Conservation (phyloP, 202 grass and related monocot genomes). For the Zizania palustris region DNA sequence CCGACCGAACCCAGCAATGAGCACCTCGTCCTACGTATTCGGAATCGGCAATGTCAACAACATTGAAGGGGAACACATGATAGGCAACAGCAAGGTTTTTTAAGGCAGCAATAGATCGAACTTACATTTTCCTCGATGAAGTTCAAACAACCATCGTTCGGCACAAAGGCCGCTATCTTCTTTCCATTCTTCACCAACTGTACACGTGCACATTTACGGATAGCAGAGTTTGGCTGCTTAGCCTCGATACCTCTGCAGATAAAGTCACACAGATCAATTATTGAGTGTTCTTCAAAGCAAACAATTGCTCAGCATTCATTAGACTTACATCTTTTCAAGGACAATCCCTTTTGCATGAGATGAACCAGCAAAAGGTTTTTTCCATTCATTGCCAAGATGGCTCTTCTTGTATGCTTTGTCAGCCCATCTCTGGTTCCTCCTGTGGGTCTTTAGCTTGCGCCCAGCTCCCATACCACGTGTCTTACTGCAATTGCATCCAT, state of each 20-base stretch:
- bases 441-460: constrained; percentile 67
- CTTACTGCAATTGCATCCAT: constrained; percentile 44
- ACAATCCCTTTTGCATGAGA: constrained; percentile 79
- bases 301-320: background rate
- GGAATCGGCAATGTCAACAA: background rate
- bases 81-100: background rate
- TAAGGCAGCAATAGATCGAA: background rate
- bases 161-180: constrained; percentile 74
- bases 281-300: constrained; percentile 8
- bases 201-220: constrained; percentile 73
- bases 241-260: constrained; percentile 62
- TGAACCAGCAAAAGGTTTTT: constrained; percentile 75
- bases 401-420: constrained; percentile 77
- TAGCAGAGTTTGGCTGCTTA: constrained; percentile 78
- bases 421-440: constrained; percentile 67
- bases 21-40: constrained; percentile 62
- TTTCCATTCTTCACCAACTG: constrained; percentile 72
- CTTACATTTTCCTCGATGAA: constrained; percentile 65
- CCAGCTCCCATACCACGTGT: constrained; percentile 73
- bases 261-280: background rate
- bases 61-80: background rate
- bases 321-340: constrained; percentile 68
- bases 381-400: constrained; percentile 76
- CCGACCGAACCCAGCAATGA: constrained; percentile 72
- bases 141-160: constrained; percentile 82